A percentile compares a stretch with the other conserved stretches of the same genome.
Evolutionary conservation across 2,329 filamentous ascomycete species (phyloP).

Genomic region (Hypoxylon sp.): DNA sequence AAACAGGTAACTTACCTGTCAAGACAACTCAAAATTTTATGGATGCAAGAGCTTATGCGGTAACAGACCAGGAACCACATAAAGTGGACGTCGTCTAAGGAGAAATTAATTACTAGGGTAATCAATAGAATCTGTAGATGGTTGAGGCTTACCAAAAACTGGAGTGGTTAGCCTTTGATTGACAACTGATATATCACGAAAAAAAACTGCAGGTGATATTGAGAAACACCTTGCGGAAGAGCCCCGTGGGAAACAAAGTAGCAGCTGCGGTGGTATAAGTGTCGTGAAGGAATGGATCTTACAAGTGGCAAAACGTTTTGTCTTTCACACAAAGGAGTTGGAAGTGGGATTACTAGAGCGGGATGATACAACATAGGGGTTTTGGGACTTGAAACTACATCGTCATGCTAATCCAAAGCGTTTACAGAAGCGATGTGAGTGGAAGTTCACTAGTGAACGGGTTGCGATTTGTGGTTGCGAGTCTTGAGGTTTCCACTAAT

Average conservation of each 20-base stretch:
- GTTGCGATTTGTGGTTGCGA: slow-evolving; percentile 31
- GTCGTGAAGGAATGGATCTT: slow-evolving; percentile 18
- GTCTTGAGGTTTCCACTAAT: slow-evolving; percentile 36
- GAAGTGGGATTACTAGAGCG: slow-evolving; percentile 14
- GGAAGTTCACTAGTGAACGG: slow-evolving; percentile 27
- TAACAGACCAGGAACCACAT: slow-evolving; percentile 14
- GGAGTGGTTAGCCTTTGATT: slow-evolving; percentile 25
- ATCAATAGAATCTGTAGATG: slow-evolving; percentile 29
- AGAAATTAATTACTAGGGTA: slow-evolving; percentile 21
- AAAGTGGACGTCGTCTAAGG: slow-evolving; percentile 16
- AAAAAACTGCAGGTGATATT: slow-evolving; percentile 36
- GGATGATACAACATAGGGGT: slow-evolving; percentile 31
- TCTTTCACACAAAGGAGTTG: slow-evolving; percentile 28
- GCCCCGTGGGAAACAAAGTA: slow-evolving; percentile 24
- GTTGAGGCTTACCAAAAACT: slow-evolving; percentile 18
- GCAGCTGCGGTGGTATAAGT: slow-evolving; percentile 14
- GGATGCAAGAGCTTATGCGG: slow-evolving; percentile 13
- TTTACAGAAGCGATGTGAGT: slow-evolving; percentile 44
- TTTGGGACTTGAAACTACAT: slow-evolving; percentile 42
- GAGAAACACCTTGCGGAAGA: slow-evolving; percentile 7
- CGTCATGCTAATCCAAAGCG: slow-evolving; percentile 43
- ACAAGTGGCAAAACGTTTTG: slow-evolving; percentile 19
- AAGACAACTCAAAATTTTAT: slow-evolving; percentile 5
- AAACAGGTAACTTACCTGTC: slow-evolving; percentile 27
- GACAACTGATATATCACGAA: slow-evolving; percentile 15